phyloP scores from a whole-genome alignment of 2,329 filamentous ascomycete species.

The Coleophoma crateriformis region DNA sequence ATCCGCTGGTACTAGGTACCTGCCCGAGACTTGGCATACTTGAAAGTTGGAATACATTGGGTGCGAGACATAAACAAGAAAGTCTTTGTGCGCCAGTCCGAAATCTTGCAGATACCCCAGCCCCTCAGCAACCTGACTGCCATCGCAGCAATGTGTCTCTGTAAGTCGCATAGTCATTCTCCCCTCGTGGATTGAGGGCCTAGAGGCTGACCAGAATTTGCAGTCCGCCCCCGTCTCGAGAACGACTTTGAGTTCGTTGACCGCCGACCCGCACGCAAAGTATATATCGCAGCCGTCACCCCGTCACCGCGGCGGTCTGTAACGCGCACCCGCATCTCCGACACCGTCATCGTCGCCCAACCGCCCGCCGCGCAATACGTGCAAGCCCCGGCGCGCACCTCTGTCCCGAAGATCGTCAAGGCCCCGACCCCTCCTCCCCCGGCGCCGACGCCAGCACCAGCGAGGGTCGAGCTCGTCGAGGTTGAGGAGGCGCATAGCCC shows the following conservation, averaged over 20 bases:
- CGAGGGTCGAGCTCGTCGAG: slow-evolving; percentile 12
- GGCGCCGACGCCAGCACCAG: slow-evolving; percentile 3
- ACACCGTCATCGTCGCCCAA: slow-evolving; percentile 11
- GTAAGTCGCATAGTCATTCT: background rate
- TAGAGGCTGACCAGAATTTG: background rate
- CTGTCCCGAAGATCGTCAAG: slow-evolving; percentile 1
- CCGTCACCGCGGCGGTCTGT: slow-evolving; percentile 7
- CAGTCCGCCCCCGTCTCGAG: background rate
- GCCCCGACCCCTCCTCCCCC: slow-evolving; percentile 8
- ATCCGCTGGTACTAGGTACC: no score
- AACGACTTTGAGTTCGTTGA: background rate
- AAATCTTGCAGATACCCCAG: background rate
- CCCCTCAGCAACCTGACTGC: background rate
- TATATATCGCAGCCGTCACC: slow-evolving; percentile 9
- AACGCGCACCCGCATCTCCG: slow-evolving; percentile 8
- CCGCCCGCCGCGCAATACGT: slow-evolving; percentile 10
- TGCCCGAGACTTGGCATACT: no score
- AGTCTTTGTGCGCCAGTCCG: background rate
- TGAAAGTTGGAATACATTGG: no score
- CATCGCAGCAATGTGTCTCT: background rate
- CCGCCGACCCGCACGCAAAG: background rate
- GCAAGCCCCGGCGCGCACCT: slow-evolving; percentile 5
- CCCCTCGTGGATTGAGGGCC: background rate
- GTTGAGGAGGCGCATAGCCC: slow-evolving; percentile 12
- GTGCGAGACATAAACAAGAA: no score